These are phyloP conservation scores for Colletotrichum tropicicola DNA, from an alignment of 2,329 filamentous ascomycete species.

Conservation along the genomic window DNA sequence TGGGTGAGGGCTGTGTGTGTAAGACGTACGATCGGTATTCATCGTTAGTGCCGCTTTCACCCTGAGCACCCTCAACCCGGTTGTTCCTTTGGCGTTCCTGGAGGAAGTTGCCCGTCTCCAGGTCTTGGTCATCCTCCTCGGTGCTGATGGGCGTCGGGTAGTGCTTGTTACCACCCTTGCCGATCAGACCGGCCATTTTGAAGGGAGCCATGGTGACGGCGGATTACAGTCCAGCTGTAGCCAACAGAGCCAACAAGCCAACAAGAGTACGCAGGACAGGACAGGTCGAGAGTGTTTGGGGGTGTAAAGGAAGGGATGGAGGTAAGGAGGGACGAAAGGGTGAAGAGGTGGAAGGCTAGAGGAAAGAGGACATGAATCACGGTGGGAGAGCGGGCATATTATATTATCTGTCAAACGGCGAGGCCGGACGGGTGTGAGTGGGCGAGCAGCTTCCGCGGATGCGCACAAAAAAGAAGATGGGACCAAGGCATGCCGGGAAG, in stretches of 20 bases:
- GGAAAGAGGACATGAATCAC: slow-evolving; percentile 7
- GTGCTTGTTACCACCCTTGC: slow-evolving; percentile 31
- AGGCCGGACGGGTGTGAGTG: slow-evolving; percentile 23
- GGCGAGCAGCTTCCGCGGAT: slow-evolving; percentile 22
- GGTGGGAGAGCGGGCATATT: slow-evolving; percentile 30
- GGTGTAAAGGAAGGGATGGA: slow-evolving; percentile 7
- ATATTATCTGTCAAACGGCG: slow-evolving; percentile 31
- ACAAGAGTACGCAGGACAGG: slow-evolving; percentile 18
- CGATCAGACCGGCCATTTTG: slow-evolving; percentile 31
- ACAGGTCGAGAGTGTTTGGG: slow-evolving; percentile 3
- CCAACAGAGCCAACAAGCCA: slow-evolving; percentile 15
- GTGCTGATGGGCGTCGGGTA: slow-evolving; percentile 29
- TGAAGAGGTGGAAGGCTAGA: slow-evolving; percentile 17
- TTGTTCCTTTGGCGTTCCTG: slow-evolving; percentile 30
- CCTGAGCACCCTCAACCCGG: slow-evolving; percentile 25
- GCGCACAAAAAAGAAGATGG: slow-evolving; percentile 25
- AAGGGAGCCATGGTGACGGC: slow-evolving; percentile 25
- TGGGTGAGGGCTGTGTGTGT: background rate
- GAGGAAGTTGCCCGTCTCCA: slow-evolving; percentile 31
- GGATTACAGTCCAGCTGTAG: slow-evolving; percentile 32
- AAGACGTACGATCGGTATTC: slow-evolving; percentile 30
- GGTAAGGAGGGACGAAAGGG: slow-evolving; percentile 21
- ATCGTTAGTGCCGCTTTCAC: slow-evolving; percentile 23
- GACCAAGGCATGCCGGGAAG: slow-evolving; percentile 22
- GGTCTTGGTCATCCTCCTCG: slow-evolving; percentile 30